Percentiles rank a stretch among this genome's conserved stretches.
phyloP scores from a whole-genome alignment of 768 basidiomycete species.

The Suillus brevipes region DNA sequence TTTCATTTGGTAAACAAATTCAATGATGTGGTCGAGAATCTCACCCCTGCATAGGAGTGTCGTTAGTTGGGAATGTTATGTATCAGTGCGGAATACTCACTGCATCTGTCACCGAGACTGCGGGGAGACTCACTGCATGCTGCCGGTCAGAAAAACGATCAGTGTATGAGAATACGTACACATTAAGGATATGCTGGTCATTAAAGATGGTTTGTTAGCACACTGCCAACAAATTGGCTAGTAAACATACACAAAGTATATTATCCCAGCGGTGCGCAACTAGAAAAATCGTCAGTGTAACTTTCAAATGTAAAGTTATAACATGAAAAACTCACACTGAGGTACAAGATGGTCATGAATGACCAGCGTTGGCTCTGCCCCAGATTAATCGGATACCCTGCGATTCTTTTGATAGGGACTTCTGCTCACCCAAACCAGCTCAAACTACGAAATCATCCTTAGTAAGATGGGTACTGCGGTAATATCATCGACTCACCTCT shows the following conservation, averaged over 20 bases:
- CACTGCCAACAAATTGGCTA: neutral
- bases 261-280: neutral
- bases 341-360: neutral
- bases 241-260: neutral
- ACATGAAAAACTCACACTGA: neutral
- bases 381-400: neutral
- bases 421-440: neutral
- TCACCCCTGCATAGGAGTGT: neutral
- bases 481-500: neutral
- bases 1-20: neutral
- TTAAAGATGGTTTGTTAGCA: neutral
- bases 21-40: neutral
- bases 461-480: neutral
- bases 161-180: neutral
- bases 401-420: neutral
- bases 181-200: neutral
- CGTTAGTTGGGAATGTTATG: neutral
- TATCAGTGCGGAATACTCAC: neutral
- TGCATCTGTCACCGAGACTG: neutral
- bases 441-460: neutral
- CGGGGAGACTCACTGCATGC: neutral
- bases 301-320: neutral
- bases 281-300: neutral
- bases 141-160: neutral
- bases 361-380: conserved; percentile 2